Base-by-base conservation (phyloP, 208 protist species). In the Crithidia thermophila region DNA sequence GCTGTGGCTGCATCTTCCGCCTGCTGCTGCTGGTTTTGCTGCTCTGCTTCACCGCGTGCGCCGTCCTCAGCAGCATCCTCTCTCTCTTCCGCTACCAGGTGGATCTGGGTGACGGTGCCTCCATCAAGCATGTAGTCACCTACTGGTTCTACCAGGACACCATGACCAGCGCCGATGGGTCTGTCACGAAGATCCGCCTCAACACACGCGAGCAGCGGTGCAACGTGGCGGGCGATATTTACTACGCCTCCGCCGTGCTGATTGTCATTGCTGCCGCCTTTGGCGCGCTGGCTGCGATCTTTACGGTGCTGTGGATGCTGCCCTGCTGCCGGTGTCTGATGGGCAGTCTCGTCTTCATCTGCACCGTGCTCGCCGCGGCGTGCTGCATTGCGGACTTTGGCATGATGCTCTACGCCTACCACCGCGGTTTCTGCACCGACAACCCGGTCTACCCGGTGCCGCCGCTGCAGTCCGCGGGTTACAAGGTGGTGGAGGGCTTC, bases 11-110 rank as follows among this genome's bases (percentile, higher is more conserved):
- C 23, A 31, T 59, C 31, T 31, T 45, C 21, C 52, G 52, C 23
- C 6, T 59, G 34, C 21, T 59, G 31, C 16, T 36, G 52, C 36
- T 45, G 52, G 52, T 59, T 20, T 36, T 59, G 36, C 52, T 59
- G n/a, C 13, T 33, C 21, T 59, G 52, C 52, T 59, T 59, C 23
- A 59, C 33, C 18, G 20, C 23, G 10, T 59, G 52, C 52, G 31
- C 20, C 34, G 20, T 45, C 14, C 20, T 59, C 28, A 45, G 52
- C 52, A 42, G 33, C 36, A 46, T 59, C 52, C 20, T 59, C 52
- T 8, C 36, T 4, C 52, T 42, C 7, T 59, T 59, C 33, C 36
- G 52, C n/a, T 28, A 20, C n/a, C n/a, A n/a, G n/a, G n/a, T n/a
- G n/a, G n/a, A n/a, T n/a, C n/a, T n/a, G n/a, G n/a, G n/a, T n/a